phyloP scores from a whole-genome alignment of 1,284 basidiomycete genomes.

The Takashimella koratensis region DNA sequence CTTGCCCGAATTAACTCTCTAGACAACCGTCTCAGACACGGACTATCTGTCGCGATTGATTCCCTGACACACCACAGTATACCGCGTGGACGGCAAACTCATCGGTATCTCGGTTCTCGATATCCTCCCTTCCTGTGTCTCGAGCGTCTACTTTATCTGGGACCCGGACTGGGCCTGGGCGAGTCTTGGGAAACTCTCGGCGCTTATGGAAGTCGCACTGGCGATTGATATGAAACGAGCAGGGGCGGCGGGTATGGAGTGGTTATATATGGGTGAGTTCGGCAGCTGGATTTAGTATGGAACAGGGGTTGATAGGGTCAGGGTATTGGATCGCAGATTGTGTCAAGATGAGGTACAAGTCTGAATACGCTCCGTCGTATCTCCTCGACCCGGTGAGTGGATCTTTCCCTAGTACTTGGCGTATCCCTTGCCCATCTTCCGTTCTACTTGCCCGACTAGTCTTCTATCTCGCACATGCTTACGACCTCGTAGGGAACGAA shows the following conservation, averaged over 20 bases:
- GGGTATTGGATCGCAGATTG: conserved; percentile 91
- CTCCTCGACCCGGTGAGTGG: conserved; percentile 75
- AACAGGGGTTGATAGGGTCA: conserved; percentile 49
- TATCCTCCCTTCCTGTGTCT: conserved; percentile 83
- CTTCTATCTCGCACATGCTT: no score
- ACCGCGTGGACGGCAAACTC: conserved; percentile 72
- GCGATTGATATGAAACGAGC: conserved; percentile 67
- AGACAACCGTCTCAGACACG: neutral
- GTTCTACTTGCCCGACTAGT: conserved; percentile 3
- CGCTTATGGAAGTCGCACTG: conserved; percentile 70
- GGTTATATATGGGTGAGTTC: conserved; percentile 75
- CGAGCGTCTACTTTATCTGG: conserved; percentile 95
- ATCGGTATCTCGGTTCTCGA: conserved; percentile 89
- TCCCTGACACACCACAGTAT: no score
- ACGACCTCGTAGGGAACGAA: conserved; percentile 65
- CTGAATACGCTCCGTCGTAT: conserved; percentile 81
- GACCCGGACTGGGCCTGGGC: conserved; percentile 66
- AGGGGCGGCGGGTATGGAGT: conserved; percentile 61
- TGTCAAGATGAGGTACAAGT: conserved; percentile 96
- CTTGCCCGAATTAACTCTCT: neutral
- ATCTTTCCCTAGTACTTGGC: neutral
- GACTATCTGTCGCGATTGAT: neutral
- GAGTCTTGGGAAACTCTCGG: conserved; percentile 80
- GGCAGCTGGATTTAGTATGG: neutral
- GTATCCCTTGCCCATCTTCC: neutral